Evolutionary conservation across 1,284 basidiomycete species (phyloP).

Genomic region (Wolfiporia cocos): DNA sequence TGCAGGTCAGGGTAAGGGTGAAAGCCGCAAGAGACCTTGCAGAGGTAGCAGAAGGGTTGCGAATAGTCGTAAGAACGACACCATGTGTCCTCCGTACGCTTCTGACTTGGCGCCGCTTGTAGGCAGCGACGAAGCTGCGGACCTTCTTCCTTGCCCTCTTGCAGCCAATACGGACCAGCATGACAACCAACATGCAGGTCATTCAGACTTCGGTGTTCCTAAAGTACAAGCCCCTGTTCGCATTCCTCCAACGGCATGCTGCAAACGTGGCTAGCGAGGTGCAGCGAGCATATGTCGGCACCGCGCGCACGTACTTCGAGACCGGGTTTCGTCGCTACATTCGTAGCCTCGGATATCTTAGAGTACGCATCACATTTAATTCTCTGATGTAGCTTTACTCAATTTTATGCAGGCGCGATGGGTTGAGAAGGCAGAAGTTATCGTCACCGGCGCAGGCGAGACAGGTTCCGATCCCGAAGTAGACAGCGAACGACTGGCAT

Average conservation of each 20-base stretch:
- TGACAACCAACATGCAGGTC: constrained; percentile 91
- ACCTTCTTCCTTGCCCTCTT: constrained; percentile 81
- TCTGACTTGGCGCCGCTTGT: constrained; percentile 1
- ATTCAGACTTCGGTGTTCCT: constrained; percentile 86
- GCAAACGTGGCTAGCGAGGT: constrained; percentile 83
- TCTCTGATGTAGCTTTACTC: not conserved
- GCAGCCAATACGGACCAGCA: constrained; percentile 75
- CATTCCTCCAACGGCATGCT: constrained; percentile 82
- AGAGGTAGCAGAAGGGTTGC: constrained; percentile 79
- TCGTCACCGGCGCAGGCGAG: constrained; percentile 37
- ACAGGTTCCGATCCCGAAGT: constrained; percentile 32
- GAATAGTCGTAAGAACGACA: constrained; percentile 49
- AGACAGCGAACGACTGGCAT: constrained; percentile 52
- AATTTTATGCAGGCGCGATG: constrained; percentile 42
- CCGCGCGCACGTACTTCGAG: constrained; percentile 91
- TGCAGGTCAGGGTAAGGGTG: constrained; percentile 70
- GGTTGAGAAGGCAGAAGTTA: constrained; percentile 56
- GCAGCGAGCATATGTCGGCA: constrained; percentile 81
- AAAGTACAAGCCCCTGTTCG: constrained; percentile 81
- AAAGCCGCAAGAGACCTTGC: constrained; percentile 81
- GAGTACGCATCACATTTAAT: constrained; percentile 35
- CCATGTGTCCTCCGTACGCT: not conserved
- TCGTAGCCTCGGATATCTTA: constrained; percentile 74
- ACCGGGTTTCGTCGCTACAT: constrained; percentile 92
- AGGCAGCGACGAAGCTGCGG: constrained; percentile 89